Base-by-base conservation (phyloP, 352 stramenopile species). In the Phytophthora ohioensis region DNA sequence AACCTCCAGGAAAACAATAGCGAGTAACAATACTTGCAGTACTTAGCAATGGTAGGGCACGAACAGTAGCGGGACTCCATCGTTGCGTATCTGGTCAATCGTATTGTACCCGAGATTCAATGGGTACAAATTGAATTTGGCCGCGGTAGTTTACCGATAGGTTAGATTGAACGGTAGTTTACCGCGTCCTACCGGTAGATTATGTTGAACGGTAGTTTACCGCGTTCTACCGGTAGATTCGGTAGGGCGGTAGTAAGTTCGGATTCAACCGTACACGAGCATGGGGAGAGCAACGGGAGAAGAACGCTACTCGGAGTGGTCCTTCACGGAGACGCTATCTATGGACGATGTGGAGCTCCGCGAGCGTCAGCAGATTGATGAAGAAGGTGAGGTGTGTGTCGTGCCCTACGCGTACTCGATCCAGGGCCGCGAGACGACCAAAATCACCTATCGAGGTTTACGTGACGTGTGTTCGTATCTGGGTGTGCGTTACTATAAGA, bases 401-500 rank as follows among this genome's bases (percentile, higher is more conserved):
- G 67, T 75, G 32, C 38, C 54, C 15, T 75, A 71, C 35, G 67
- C 67, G n/a, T 27, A 64, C 30, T 52, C 61, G 21, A 62, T 75
- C 41, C 67, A 75, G 35, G 67, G 67, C 38, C 54, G 52, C 21
- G 67, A 67, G 46, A 67, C 55, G 4, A 2, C 60, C 13, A 64
- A 48, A 43, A 71, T 75, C 41, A 61, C 54, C 11, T 75, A 75
- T 47, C 45, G 35, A 35, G 56, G 52, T 32, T 49, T 75, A 1
- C 67, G 67, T 17, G 57, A 64, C 47, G 55, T 70, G 6, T 75
- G 67, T 42, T 13, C 41, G 48, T 61, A 65, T 34, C 54, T 75
- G 27, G 67, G 67, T 1, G 67, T 75, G 8, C 67, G 67, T 4
- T 75, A 71, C 61, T 75, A 75, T 49, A 75, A 75, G 67, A 75